Conservation (phyloP, 176 grass and related monocot species). For the Lolium perenne region DNA sequence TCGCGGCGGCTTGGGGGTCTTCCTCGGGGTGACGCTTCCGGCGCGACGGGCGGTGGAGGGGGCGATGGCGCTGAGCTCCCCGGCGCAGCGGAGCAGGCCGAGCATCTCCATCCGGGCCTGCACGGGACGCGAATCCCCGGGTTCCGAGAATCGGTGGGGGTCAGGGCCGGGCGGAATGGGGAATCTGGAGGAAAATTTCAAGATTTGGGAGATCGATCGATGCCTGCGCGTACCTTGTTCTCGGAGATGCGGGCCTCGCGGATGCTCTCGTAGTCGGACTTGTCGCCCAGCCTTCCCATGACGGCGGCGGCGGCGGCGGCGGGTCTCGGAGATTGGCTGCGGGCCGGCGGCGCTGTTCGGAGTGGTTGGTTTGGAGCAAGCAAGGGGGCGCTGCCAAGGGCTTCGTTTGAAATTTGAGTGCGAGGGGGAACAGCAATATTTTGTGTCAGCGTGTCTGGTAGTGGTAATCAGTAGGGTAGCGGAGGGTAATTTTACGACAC, state of each 20-base stretch:
- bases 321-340: slow-evolving; percentile 3
- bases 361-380: background rate
- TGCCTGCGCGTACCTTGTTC: slow-evolving; percentile 59
- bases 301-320: background rate
- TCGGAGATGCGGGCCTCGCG: slow-evolving; percentile 76
- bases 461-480: background rate
- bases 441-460: background rate
- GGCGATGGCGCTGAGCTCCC: slow-evolving; percentile 57
- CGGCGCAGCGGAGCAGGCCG: slow-evolving; percentile 58
- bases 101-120: slow-evolving; percentile 81
- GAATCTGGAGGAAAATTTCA: background rate
- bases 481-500: background rate
- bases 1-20: slow-evolving; percentile 30
- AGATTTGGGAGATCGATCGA: slow-evolving; percentile 1
- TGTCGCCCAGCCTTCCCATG: slow-evolving; percentile 54
- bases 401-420: slow-evolving; percentile 22
- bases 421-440: slow-evolving; percentile 6
- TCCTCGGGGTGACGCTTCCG: slow-evolving; percentile 40
- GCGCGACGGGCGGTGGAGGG: slow-evolving; percentile 44
- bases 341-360: background rate
- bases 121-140: slow-evolving; percentile 1
- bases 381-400: background rate
- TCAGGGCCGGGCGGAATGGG: background rate
- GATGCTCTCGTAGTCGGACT: slow-evolving; percentile 68
- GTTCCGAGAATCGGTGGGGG: slow-evolving; percentile 24